Evolutionary conservation across 352 stramenopile genomes (phyloP).

Genomic region (Globisporangium barbulae): DNA sequence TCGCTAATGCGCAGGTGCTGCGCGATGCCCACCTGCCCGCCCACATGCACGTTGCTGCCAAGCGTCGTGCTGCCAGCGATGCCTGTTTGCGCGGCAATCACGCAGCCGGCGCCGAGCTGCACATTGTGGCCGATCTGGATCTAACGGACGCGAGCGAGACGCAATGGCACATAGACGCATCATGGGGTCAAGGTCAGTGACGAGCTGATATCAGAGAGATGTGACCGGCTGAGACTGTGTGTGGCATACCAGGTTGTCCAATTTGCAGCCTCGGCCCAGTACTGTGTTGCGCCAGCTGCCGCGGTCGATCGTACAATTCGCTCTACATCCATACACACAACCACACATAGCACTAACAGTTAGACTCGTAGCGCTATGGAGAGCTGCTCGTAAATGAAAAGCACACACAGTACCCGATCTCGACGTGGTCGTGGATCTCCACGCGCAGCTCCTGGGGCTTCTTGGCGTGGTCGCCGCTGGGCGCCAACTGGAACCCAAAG

Average conservation of each 20-base stretch:
- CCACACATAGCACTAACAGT: no score
- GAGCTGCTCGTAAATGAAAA: background rate
- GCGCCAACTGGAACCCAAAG: conserved; percentile 76
- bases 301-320: conserved; percentile 78
- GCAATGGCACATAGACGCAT: background rate
- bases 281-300: conserved; percentile 84
- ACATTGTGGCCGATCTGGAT: conserved; percentile 89
- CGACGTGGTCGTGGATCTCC: conserved; percentile 76
- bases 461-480: conserved; percentile 60
- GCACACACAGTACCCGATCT: conserved; percentile 61
- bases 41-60: conserved; percentile 70
- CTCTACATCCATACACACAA: conserved; percentile 22
- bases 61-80: conserved; percentile 83
- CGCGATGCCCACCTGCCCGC: conserved; percentile 79
- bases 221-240: background rate
- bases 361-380: background rate
- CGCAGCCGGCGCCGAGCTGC: conserved; percentile 62
- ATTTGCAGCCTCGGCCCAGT: conserved; percentile 66
- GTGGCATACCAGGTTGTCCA: conserved; percentile 70
- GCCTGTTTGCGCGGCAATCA: conserved; percentile 76
- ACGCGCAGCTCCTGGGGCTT: conserved; percentile 79
- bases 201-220: background rate
- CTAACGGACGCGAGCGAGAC: conserved; percentile 18
- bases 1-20: conserved; percentile 78
- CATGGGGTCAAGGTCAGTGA: background rate